A percentile compares a stretch with the other conserved stretches of the same genome.
phyloP scores from a whole-genome alignment of 169 alveolate species.

The Amoebophrya sp. region DNA sequence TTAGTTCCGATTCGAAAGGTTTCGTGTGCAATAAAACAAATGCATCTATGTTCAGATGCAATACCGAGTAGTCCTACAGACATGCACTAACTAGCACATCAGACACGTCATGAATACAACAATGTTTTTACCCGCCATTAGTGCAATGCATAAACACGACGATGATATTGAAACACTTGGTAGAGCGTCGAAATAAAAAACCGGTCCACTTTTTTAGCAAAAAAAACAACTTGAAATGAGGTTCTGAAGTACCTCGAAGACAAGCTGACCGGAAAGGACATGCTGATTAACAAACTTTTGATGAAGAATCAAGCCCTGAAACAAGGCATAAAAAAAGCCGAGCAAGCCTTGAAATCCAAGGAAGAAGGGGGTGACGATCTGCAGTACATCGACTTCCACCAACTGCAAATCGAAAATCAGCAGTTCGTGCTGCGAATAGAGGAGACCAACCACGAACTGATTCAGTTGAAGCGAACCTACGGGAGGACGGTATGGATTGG shows the following conservation, averaged over 20 bases:
- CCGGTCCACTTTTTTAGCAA: no score
- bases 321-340: conserved; percentile 60
- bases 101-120: no score
- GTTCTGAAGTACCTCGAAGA: conserved; percentile 73
- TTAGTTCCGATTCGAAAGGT: neutral
- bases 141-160: neutral
- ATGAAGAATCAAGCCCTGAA: conserved; percentile 61
- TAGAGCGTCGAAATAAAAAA: no score
- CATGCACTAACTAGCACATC: no score
- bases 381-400: conserved; percentile 71
- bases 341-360: neutral
- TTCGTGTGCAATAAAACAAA: no score
- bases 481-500: conserved; percentile 54
- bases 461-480: conserved; percentile 61
- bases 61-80: no score
- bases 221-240: no score
- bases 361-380: neutral
- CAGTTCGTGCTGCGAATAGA: conserved; percentile 78
- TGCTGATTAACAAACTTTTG: conserved; percentile 63
- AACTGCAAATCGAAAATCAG: conserved; percentile 80
- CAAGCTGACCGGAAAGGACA: conserved; percentile 65
- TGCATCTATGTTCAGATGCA: no score
- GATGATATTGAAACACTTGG: neutral
- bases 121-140: neutral
- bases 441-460: conserved; percentile 72